Evolutionary conservation across 73 alveolate species (phyloP).

Genomic region (Uronychia binucleata): DNA sequence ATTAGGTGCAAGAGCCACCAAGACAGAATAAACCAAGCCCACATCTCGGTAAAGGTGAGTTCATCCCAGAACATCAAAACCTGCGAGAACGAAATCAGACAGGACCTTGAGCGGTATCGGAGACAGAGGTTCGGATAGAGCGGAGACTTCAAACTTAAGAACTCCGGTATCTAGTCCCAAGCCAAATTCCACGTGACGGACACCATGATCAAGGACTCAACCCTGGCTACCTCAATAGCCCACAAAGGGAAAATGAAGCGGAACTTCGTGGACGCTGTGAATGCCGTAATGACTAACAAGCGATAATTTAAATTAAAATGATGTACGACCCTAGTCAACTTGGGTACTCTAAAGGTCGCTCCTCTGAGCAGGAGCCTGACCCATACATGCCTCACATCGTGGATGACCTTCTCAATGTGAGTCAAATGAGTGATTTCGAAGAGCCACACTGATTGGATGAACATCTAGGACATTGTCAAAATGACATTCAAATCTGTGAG

Average conservation of each 20-base stretch:
- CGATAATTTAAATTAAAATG: conserved; percentile 2
- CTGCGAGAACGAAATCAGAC: neutral
- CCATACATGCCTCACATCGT: conserved; percentile 36
- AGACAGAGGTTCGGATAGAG: no score
- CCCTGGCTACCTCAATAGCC: neutral
- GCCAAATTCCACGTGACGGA: neutral
- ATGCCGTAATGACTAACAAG: neutral
- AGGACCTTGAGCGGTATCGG: neutral
- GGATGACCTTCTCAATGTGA: conserved; percentile 33
- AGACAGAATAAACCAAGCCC: neutral
- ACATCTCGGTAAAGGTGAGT: neutral
- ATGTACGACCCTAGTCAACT: neutral
- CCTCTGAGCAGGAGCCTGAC: conserved; percentile 17
- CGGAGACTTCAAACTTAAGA: no score
- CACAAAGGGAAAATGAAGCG: neutral
- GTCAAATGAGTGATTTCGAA: neutral
- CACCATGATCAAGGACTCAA: neutral
- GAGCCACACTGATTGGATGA: conserved; percentile 65
- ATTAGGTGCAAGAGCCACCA: neutral
- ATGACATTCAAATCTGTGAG: conserved; percentile 55
- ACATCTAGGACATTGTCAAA: conserved; percentile 64
- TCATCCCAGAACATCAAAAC: neutral
- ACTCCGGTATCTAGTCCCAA: no score
- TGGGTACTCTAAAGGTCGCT: conserved; percentile 23
- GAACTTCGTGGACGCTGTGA: neutral